Conservation (phyloP, 1,284 basidiomycete genomes). For the Puccinia triticina region DNA sequence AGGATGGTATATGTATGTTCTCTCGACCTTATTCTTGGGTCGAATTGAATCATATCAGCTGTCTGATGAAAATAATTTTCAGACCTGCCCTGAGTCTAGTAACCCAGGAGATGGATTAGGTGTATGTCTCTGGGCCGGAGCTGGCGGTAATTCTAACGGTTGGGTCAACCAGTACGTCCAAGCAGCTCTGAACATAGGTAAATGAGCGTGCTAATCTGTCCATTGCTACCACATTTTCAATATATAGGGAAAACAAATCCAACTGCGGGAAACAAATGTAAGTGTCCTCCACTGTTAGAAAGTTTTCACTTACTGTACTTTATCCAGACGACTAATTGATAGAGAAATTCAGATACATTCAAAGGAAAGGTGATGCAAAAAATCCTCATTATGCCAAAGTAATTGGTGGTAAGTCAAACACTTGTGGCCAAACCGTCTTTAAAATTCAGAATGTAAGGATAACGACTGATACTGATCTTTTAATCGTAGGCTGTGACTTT, state of each 20-base stretch:
- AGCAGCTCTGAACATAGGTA: neutral
- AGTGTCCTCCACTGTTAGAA: neutral
- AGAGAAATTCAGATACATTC: constrained; percentile 18
- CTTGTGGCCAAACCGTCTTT: neutral
- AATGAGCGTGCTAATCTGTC: neutral
- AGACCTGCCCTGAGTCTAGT: constrained; percentile 10
- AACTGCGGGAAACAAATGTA: constrained; percentile 41
- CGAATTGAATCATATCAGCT: too few relatives aligned
- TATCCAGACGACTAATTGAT: neutral
- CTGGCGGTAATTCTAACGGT: neutral
- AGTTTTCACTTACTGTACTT: neutral
- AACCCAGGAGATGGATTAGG: neutral
- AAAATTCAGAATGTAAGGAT: neutral
- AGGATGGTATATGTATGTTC: constrained; percentile 36
- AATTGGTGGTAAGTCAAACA: neutral
- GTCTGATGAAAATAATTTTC: neutral
- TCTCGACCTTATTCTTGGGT: too few relatives aligned
- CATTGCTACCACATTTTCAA: too few relatives aligned
- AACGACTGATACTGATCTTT: neutral
- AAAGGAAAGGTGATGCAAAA: constrained; percentile 10
- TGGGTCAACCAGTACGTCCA: constrained; percentile 31
- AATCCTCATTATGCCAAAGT: neutral
- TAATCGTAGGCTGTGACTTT: constrained; percentile 24
- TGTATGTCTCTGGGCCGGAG: constrained; percentile 26
- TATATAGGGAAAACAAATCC: neutral